phyloP scores from a whole-genome alignment of 1,284 basidiomycete species.

The Fomes fomentarius region DNA sequence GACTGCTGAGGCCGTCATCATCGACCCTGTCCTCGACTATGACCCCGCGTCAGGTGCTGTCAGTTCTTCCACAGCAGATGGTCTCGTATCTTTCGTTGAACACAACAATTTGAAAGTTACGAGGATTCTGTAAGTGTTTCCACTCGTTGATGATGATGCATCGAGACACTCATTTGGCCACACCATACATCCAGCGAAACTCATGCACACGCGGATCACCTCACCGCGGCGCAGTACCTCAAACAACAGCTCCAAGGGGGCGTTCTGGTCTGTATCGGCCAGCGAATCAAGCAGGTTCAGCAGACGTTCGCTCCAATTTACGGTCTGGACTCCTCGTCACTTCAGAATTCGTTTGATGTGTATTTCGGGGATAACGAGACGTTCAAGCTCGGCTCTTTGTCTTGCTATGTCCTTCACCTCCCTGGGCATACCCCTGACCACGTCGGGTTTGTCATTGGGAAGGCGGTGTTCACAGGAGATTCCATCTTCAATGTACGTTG shows the following conservation, averaged over 20 bases:
- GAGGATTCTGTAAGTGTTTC: slow-evolving; percentile 36
- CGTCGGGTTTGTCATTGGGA: slow-evolving; percentile 43
- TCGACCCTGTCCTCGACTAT: slow-evolving; percentile 44
- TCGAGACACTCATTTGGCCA: neutral
- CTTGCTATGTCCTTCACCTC: slow-evolving; percentile 38
- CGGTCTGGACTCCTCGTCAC: slow-evolving; percentile 31
- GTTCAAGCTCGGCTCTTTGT: slow-evolving; percentile 38
- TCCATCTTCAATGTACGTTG: slow-evolving; percentile 44
- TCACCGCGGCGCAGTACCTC: slow-evolving; percentile 43
- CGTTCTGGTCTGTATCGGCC: slow-evolving; percentile 41
- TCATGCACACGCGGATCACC: slow-evolving; percentile 47
- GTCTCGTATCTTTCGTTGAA: slow-evolving; percentile 37
- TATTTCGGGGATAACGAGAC: slow-evolving; percentile 41
- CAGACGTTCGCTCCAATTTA: slow-evolving; percentile 41
- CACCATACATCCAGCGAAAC: slow-evolving; percentile 35
- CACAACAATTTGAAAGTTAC: slow-evolving; percentile 35
- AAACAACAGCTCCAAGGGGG: slow-evolving; percentile 35
- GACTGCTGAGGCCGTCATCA: slow-evolving; percentile 37
- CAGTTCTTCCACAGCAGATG: slow-evolving; percentile 40
- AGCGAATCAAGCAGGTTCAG: slow-evolving; percentile 41
- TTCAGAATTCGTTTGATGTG: slow-evolving; percentile 39
- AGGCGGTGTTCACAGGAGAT: slow-evolving; percentile 43
- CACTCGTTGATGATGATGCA: neutral
- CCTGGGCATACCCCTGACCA: slow-evolving; percentile 45
- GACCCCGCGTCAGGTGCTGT: slow-evolving; percentile 37